Evolutionary conservation across 306 rosid genomes (phyloP).

Genomic region (Trifolium pratense): DNA sequence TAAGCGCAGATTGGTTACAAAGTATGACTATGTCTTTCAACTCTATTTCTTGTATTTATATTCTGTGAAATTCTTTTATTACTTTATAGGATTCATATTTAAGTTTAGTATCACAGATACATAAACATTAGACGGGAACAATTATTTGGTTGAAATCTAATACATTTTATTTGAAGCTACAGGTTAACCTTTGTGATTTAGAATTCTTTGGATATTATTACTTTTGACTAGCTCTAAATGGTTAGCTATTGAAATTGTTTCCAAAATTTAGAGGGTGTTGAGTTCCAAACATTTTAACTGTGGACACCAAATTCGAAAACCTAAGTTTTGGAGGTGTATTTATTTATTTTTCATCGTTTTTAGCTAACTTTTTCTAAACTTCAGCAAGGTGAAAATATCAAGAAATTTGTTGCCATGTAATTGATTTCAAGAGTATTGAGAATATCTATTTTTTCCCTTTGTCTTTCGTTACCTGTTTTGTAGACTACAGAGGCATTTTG

Average conservation of each 20-base stretch:
- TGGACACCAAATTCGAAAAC: neutral
- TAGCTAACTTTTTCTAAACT: constrained; percentile 12
- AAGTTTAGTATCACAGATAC: constrained; percentile 8
- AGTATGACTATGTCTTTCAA: constrained; percentile 63
- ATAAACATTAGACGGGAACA: constrained; percentile 7
- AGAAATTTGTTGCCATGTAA: constrained; percentile 14
- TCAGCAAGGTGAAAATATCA: constrained; percentile 27
- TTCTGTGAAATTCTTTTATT: constrained; percentile 22
- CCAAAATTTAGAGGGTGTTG: constrained; percentile 14
- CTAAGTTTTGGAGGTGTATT: constrained; percentile 15
- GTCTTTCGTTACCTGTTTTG: constrained; percentile 45
- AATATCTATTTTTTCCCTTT: constrained; percentile 7
- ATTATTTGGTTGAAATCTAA: constrained; percentile 13
- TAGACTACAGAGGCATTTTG: constrained; percentile 80
- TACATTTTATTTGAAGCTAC: constrained; percentile 16
- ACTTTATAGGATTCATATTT: neutral
- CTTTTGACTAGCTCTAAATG: neutral
- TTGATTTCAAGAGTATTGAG: constrained; percentile 27
- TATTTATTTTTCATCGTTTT: neutral
- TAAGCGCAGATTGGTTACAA: constrained; percentile 69
- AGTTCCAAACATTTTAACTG: constrained; percentile 30
- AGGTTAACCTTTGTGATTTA: constrained; percentile 20
- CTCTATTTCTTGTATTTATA: constrained; percentile 38
- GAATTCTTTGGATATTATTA: constrained; percentile 21
- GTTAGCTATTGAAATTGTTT: constrained; percentile 18